Conservation (phyloP, 2,329 filamentous ascomycete species). For the Polytolypa hystricis region DNA sequence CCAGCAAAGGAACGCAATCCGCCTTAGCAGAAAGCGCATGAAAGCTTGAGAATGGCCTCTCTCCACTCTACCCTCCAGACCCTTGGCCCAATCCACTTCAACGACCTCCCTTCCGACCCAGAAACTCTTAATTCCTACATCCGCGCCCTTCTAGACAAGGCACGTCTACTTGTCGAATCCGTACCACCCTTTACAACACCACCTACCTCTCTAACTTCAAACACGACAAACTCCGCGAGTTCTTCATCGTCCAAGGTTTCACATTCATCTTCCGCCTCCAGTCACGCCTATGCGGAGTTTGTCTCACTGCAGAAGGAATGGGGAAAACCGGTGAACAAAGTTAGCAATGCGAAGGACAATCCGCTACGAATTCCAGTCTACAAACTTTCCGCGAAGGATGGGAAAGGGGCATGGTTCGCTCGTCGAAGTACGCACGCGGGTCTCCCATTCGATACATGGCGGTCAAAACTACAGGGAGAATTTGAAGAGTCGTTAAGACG, state of each 20-base stretch:
- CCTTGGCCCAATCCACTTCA: slow-evolving; percentile 47
- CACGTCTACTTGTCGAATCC: slow-evolving; percentile 64
- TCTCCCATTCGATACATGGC: slow-evolving; percentile 66
- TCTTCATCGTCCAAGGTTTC: slow-evolving; percentile 42
- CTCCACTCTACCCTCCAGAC: slow-evolving; percentile 50
- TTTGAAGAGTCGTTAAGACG: slow-evolving; percentile 67
- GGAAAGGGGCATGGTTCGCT: slow-evolving; percentile 82
- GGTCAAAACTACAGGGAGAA: slow-evolving; percentile 63
- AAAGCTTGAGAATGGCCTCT: slow-evolving; percentile 38
- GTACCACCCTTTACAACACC: slow-evolving; percentile 37
- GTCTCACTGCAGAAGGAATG: slow-evolving; percentile 64
- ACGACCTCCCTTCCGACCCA: slow-evolving; percentile 32
- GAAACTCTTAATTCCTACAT: slow-evolving; percentile 46
- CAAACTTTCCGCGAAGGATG: slow-evolving; percentile 68
- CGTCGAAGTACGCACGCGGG: slow-evolving; percentile 72
- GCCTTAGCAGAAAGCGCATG: too few relatives aligned
- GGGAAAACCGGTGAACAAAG: slow-evolving; percentile 65
- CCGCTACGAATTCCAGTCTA: slow-evolving; percentile 66
- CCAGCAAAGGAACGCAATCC: too few relatives aligned
- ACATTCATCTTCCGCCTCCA: slow-evolving; percentile 40
- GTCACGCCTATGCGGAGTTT: slow-evolving; percentile 42
- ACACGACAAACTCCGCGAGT: slow-evolving; percentile 37
- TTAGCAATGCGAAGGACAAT: slow-evolving; percentile 57
- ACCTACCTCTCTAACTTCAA: not conserved
- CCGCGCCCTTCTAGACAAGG: slow-evolving; percentile 50